phyloP scores from a whole-genome alignment of 495 filamentous ascomycete genomes.

The Talaromyces adpressus region DNA sequence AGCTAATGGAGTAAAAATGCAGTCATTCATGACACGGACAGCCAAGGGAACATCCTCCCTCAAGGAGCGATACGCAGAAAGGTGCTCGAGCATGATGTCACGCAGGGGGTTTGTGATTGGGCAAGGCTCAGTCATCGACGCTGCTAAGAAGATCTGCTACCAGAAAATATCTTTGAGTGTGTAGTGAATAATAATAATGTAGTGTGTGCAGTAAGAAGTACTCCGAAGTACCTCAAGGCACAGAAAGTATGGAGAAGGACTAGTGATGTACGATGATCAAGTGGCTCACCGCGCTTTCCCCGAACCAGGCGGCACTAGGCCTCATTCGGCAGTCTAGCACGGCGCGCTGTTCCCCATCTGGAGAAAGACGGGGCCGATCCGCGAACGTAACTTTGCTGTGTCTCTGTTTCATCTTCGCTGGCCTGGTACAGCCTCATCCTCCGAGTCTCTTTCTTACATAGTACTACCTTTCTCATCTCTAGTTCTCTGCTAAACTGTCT shows the following conservation, averaged over 20 bases:
- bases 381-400: background rate
- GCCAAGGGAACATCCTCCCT: background rate
- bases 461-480: background rate
- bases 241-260: background rate
- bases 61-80: background rate
- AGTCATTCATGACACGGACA: background rate
- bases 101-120: background rate
- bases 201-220: background rate
- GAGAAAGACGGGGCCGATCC: background rate
- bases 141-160: no score
- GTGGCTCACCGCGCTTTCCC: background rate
- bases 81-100: background rate
- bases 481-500: background rate
- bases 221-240: background rate
- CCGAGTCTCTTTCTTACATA: background rate
- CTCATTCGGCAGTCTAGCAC: background rate
- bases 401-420: background rate
- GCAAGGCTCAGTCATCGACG: no score
- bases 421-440: background rate
- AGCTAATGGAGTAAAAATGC: background rate
- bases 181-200: no score
- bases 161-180: no score
- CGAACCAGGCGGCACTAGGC: background rate
- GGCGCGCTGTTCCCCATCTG: background rate
- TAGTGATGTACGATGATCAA: background rate